Percentiles rank a stretch among this genome's conserved stretches.
Evolutionary conservation across 345 rosid genomes (phyloP).

Genomic region (Crucihimalaya himalaica): DNA sequence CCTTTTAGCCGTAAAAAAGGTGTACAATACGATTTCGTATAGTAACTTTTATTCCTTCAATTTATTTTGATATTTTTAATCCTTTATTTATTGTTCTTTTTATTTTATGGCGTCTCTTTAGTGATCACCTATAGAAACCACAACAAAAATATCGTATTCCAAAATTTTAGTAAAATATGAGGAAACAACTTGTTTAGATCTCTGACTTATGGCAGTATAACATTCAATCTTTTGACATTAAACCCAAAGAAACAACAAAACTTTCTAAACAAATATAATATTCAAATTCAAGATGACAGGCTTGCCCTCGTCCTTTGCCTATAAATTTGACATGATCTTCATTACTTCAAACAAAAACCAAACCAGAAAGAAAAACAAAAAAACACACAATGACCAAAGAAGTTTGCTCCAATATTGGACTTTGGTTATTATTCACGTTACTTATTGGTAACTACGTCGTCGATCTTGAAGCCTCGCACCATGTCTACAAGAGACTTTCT

Average conservation of each 20-base stretch:
- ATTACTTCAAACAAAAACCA: not conserved
- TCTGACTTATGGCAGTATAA: conserved; percentile 28
- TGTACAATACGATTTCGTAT: not conserved
- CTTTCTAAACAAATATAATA: conserved; percentile 1
- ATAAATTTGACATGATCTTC: conserved; percentile 27
- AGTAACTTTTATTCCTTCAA: not conserved
- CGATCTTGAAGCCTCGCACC: conserved; percentile 57
- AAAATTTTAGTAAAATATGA: not conserved
- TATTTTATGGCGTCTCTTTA: not conserved
- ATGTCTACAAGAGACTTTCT: conserved; percentile 36
- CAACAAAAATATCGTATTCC: not conserved
- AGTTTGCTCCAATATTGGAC: conserved; percentile 25
- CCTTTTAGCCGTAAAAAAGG: not conserved
- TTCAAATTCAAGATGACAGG: conserved; percentile 21
- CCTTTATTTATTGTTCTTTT: not conserved
- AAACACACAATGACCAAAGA: conserved; percentile 33
- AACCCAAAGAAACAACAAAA: not conserved
- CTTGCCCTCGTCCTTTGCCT: conserved; percentile 31
- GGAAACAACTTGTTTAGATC: conserved; percentile 15
- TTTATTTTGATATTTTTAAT: not conserved
- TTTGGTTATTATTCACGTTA: conserved; percentile 42
- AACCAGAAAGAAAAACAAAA: conserved; percentile 11
- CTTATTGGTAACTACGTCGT: conserved; percentile 48
- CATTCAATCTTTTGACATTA: not conserved
- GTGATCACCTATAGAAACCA: not conserved